These are phyloP conservation scores for Mychonastes homosphaera DNA, from an alignment of 139 green algal species.

Conservation along the genomic window DNA sequence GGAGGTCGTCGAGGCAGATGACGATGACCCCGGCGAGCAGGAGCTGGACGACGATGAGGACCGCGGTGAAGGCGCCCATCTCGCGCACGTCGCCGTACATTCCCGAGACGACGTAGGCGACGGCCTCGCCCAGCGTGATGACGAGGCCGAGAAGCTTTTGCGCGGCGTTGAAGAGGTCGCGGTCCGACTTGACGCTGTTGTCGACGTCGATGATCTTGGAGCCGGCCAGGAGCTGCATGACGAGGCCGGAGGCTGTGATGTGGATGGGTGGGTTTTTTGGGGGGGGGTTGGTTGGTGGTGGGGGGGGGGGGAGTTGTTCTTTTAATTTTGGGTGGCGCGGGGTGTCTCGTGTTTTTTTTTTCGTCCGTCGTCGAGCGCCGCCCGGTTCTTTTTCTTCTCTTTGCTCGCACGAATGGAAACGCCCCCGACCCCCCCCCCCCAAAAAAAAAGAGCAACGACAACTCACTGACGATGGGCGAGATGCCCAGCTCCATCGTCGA, in stretches of 20 bases:
- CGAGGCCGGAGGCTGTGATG: constrained; percentile 84
- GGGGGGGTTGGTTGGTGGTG: too few relatives aligned
- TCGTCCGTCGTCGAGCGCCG: too few relatives aligned
- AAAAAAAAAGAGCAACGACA: too few relatives aligned
- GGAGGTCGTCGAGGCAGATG: constrained; percentile 96
- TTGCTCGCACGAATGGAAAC: too few relatives aligned
- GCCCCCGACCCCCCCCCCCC: too few relatives aligned
- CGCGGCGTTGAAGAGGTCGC: constrained; percentile 86
- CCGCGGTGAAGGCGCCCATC: constrained; percentile 78
- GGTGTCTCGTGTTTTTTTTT: too few relatives aligned
- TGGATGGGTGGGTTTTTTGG: too few relatives aligned
- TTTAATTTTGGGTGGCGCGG: too few relatives aligned
- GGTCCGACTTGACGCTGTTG: constrained; percentile 90
- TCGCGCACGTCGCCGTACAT: constrained; percentile 98
- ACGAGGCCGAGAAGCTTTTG: constrained; percentile 97
- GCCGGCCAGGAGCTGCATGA: constrained; percentile 95
- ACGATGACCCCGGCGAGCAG: constrained; percentile 97
- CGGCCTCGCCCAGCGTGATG: constrained; percentile 97
- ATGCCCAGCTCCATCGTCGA: constrained; percentile 99
- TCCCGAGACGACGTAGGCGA: constrained; percentile 97
- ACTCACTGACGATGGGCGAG: constrained; percentile 94
- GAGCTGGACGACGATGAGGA: constrained; percentile 96
- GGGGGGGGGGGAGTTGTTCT: too few relatives aligned
- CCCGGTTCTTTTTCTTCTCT: too few relatives aligned
- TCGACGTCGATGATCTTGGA: constrained; percentile 98